Conservation (phyloP, 2,329 filamentous ascomycete species). For the Aspergillus tubingensis region DNA sequence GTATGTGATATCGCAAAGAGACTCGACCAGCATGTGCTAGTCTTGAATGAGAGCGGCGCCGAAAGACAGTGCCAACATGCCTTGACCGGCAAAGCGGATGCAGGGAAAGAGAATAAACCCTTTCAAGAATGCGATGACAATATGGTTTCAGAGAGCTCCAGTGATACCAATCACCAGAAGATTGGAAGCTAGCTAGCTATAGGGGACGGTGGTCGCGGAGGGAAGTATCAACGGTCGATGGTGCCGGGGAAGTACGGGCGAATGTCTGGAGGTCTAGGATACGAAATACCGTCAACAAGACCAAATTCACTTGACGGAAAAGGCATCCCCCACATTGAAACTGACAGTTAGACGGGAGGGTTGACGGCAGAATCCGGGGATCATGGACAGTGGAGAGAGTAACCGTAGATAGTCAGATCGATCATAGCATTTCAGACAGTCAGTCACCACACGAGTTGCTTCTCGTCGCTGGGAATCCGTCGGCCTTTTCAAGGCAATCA, state of each 20-base stretch:
- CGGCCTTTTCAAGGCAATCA: conserved; percentile 33
- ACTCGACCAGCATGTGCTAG: conserved; percentile 23
- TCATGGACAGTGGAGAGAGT: conserved; percentile 17
- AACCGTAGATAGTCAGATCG: background rate
- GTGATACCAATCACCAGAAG: too few species aligned
- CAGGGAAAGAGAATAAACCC: background rate
- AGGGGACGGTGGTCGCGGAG: background rate
- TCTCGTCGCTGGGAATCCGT: conserved; percentile 20
- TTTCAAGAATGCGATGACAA: background rate
- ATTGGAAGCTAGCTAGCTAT: background rate
- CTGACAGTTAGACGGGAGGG: conserved; percentile 9
- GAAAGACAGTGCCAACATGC: conserved; percentile 30
- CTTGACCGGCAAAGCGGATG: conserved; percentile 20
- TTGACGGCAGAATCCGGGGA: conserved; percentile 27
- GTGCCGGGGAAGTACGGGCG: background rate
- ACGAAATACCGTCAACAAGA: conserved; percentile 17
- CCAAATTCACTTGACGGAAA: conserved; percentile 14
- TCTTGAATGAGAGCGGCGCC: conserved; percentile 26
- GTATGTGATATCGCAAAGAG: conserved; percentile 7
- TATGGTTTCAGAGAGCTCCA: background rate
- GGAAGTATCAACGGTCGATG: background rate
- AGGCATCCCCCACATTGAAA: conserved; percentile 23
- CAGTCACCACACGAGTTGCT: background rate
- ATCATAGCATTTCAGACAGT: background rate
- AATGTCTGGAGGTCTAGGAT: conserved; percentile 11